These are phyloP conservation scores for Agaricus blazei DNA, from an alignment of 768 basidiomycete species.

Conservation along the genomic window DNA sequence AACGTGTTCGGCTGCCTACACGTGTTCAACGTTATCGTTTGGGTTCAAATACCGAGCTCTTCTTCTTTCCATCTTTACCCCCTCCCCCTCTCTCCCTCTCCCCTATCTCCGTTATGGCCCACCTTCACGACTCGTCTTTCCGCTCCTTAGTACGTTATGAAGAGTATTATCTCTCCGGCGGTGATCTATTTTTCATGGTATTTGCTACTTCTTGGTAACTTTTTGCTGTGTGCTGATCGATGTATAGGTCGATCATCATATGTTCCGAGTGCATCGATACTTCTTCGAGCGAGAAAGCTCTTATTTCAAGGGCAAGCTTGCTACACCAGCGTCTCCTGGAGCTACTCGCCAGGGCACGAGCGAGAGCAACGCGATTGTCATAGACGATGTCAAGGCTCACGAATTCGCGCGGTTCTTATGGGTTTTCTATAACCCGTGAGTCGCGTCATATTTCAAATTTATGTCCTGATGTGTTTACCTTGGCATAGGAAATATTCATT, in stretches of 20 bases:
- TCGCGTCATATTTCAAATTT: not conserved
- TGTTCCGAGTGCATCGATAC: constrained; percentile 55
- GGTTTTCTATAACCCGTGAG: constrained; percentile 55
- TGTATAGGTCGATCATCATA: constrained; percentile 47
- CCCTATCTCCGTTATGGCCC: constrained; percentile 17
- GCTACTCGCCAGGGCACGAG: constrained; percentile 28
- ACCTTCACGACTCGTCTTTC: constrained; percentile 13
- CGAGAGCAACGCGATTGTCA: constrained; percentile 36
- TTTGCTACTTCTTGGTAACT: constrained; percentile 13
- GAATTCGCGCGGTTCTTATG: constrained; percentile 47
- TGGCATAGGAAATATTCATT: constrained; percentile 45
- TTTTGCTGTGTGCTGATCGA: not conserved
- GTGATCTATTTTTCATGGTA: constrained; percentile 51
- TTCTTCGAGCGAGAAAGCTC: constrained; percentile 61
- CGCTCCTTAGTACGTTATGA: constrained; percentile 20
- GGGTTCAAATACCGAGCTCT: constrained; percentile 22
- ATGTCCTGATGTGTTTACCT: not conserved
- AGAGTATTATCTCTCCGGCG: constrained; percentile 48
- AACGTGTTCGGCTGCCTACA: constrained; percentile 22
- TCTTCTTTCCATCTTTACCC: constrained; percentile 27
- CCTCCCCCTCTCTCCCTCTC: constrained; percentile 21
- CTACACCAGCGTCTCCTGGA: constrained; percentile 24
- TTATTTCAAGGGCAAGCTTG: constrained; percentile 35
- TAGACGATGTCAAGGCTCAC: constrained; percentile 26
- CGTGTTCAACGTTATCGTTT: constrained; percentile 19